phyloP scores from a whole-genome alignment of 2,329 filamentous ascomycete genomes.

The Neopestalotiopsis sp. region DNA sequence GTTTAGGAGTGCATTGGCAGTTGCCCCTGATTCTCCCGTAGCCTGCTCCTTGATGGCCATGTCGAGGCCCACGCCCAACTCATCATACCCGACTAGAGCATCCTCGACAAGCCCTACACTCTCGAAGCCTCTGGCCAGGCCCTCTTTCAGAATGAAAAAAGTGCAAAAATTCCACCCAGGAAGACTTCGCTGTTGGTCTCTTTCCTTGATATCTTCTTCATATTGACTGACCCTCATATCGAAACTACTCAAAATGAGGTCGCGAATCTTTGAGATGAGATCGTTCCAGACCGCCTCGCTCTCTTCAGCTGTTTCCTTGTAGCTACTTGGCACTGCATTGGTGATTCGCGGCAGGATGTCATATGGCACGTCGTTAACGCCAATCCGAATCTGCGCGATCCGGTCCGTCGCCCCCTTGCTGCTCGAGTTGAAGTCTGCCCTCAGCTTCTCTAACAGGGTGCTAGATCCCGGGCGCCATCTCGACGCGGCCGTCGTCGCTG shows the following conservation, averaged over 20 bases:
- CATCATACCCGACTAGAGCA: conserved; percentile 92
- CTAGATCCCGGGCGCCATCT: conserved; percentile 82
- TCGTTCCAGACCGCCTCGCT: conserved; percentile 84
- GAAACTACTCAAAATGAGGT: conserved; percentile 85
- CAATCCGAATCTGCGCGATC: conserved; percentile 84
- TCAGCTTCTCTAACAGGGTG: conserved; percentile 87
- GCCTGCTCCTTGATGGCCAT: conserved; percentile 78
- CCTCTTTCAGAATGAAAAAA: conserved; percentile 97
- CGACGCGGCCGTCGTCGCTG: conserved; percentile 67
- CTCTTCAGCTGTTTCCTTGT: conserved; percentile 77
- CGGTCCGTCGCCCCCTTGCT: conserved; percentile 75
- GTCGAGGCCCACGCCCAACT: conserved; percentile 87
- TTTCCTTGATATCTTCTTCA: conserved; percentile 95
- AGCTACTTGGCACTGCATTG: conserved; percentile 66
- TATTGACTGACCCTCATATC: conserved; percentile 91
- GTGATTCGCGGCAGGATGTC: conserved; percentile 67
- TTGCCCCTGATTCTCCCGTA: conserved; percentile 64
- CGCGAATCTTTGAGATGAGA: conserved; percentile 84
- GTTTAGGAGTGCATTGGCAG: conserved; percentile 73
- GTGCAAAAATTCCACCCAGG: conserved; percentile 99
- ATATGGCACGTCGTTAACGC: conserved; percentile 71
- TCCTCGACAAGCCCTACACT: conserved; percentile 96
- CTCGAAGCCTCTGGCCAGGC: conserved; percentile 90
- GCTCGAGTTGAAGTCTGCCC: conserved; percentile 84
- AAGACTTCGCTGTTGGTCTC: conserved; percentile 82